These are phyloP conservation scores for Fonsecaea pedrosoi DNA, from an alignment of 2,329 filamentous ascomycete species.

Conservation along the genomic window DNA sequence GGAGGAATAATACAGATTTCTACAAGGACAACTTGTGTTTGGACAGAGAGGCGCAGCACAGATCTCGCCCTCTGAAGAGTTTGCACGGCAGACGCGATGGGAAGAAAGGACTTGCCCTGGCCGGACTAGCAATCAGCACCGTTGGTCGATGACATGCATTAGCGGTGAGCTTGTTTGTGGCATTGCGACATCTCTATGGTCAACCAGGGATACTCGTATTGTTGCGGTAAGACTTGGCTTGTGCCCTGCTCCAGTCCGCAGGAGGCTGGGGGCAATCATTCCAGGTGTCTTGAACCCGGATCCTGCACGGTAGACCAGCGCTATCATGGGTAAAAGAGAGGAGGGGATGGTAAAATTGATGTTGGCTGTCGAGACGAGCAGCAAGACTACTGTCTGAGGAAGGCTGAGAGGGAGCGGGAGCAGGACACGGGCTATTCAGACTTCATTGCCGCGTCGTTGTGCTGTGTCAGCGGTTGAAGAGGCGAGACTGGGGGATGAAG, in stretches of 20 bases:
- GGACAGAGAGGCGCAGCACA: conserved; percentile 27
- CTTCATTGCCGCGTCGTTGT: conserved; percentile 4
- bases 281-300: background rate
- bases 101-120: conserved; percentile 26
- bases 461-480: background rate
- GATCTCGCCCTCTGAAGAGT: conserved; percentile 8
- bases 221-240: conserved; percentile 24
- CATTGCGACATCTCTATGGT: conserved; percentile 11
- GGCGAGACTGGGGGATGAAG: background rate
- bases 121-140: conserved; percentile 29
- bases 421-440: background rate
- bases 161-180: conserved; percentile 28
- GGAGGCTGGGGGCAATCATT: background rate
- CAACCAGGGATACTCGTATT: background rate
- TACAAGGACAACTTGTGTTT: background rate
- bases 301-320: background rate
- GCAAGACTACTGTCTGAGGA: background rate
- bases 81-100: conserved; percentile 14
- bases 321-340: background rate
- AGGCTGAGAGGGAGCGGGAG: background rate
- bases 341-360: background rate
- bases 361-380: background rate
- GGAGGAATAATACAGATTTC: conserved; percentile 5
- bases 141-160: conserved; percentile 34
- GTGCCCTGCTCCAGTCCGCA: background rate